Evolutionary conservation across 352 stramenopile species (phyloP), one percentile per base, ranked within the genome.

Genomic region (Globisporangium parvum): DNA sequence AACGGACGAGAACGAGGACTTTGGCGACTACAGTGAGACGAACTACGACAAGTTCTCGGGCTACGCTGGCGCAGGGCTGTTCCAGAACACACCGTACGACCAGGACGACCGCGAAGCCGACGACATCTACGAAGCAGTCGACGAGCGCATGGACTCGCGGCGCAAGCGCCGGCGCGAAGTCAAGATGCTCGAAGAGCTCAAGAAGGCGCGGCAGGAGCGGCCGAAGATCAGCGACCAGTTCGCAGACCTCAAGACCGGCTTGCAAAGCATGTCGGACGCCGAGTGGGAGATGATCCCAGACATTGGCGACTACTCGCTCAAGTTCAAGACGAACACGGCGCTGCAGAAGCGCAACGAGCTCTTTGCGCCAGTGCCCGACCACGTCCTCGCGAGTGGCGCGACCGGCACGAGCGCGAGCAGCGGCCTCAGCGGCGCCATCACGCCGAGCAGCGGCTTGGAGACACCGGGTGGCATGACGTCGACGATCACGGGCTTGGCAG

Each of bases 161-260:
- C 85, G 91, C 37, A 98, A 98, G 68, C 78, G 93, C 20, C 73
- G 85, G 8, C 73, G 91, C 47, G 80, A 98, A 70, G 63, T 95
- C 18, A 63, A 84, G 55, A 70, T 88, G 67, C 59, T 96, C 39
- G 73, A 95, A 40, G 79, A 94, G 44, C 73, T 97, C 51, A 96
- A 96, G 72, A 89, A 89, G 60, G 75, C 77, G 44, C 73, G 88
- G 4, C 71, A 88, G 42, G 88, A 97, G 37, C 77, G 86, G 11
- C 91, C 89, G 11, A 98, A 97, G 65, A 98, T 98, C 70, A 95
- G 87, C 45, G 93, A 98, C 70, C 95, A 99, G 75, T 99, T 99
- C 66, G 88, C 91, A 3, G 96, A 99, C 65, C 73, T 98, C n/a
- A 99, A 99, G 77, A 72, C 87, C 51, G 85, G 95, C 45, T 63